Evolutionary conservation across 768 basidiomycete species (phyloP).

Genomic region (Russula olivacea): DNA sequence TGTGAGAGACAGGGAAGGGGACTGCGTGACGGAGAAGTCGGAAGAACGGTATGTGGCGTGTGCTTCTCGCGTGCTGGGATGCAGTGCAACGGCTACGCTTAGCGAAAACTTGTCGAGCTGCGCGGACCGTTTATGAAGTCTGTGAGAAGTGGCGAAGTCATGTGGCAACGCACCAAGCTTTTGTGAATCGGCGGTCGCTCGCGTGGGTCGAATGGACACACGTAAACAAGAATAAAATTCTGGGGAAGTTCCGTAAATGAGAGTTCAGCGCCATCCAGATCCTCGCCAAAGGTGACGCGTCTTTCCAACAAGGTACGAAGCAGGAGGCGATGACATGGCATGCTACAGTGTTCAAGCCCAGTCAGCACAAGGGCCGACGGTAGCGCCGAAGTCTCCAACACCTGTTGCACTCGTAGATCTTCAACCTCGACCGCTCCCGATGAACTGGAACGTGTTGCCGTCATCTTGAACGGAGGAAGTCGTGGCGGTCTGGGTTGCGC

Average conservation of each 20-base stretch:
- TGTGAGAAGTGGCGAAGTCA: not conserved
- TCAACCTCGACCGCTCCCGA: constrained; percentile 7
- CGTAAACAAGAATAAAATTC: constrained; percentile 65
- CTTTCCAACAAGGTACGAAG: constrained; percentile 46
- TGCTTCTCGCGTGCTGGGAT: constrained; percentile 28
- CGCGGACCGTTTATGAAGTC: not conserved
- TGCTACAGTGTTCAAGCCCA: constrained; percentile 57
- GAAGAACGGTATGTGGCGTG: constrained; percentile 32
- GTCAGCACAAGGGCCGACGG: constrained; percentile 63
- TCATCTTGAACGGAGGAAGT: constrained; percentile 32
- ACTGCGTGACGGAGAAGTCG: constrained; percentile 28
- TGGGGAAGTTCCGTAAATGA: constrained; percentile 52
- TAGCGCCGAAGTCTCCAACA: constrained; percentile 30
- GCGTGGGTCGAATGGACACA: constrained; percentile 56
- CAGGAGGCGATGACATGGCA: constrained; percentile 53
- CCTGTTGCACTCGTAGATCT: not conserved
- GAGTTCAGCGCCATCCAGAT: constrained; percentile 30
- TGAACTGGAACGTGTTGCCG: constrained; percentile 29
- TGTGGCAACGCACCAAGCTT: constrained; percentile 46
- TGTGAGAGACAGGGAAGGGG: constrained; percentile 27
- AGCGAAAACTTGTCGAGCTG: constrained; percentile 78
- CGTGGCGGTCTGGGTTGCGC: not conserved
- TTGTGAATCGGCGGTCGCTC: constrained; percentile 65
- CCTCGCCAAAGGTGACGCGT: constrained; percentile 43
- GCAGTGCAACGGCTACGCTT: constrained; percentile 54